Evolutionary conservation across 2,329 filamentous ascomycete genomes (phyloP), one percentile per base, ranked within the genome.

Genomic region (Beauveria varroae): DNA sequence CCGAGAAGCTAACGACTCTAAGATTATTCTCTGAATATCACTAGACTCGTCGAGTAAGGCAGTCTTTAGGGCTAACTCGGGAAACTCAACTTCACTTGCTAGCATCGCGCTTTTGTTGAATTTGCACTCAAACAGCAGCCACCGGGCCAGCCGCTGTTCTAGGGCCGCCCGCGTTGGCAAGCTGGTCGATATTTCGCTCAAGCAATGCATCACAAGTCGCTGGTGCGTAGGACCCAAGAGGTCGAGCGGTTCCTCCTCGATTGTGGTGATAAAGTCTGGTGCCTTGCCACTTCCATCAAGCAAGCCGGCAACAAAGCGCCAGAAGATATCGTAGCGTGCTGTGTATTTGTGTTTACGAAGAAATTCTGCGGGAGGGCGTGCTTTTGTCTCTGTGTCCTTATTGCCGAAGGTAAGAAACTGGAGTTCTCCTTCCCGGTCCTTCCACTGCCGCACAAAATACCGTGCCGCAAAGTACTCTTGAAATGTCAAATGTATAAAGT

Each of bases 211-310:
- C 41, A 76, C 57, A 3, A 76, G 66, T 18, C 73, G 70, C 61
- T 73, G 72, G 63, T 78, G 74, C 24, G 65, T 60, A 18, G 69
- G 70, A 3, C 75, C 74, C 10, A 76, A 59, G 24, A 76, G 62
- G 61, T 77, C 74, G 41, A 64, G 65, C 50, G 73, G 73, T 50
- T 74, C 64, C 2, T 64, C 30, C 44, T 76, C 67, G 22, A 77
- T 68, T 37, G 55, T 47, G 12, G 69, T 4, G 41, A 76, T 70
- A 75, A 74, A 8, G 5, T 28, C 2, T 26, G 14, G 5, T 57
- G 53, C 18, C 40, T 66, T 22, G 8, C 49, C 43, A 9, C 66
- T 53, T 28, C 26, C 26, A 2, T 18, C 16, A 3, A 43, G 41
- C 7, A 43, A 8, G n/a, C 41, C 41, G 18, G 41, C 3, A 18